Conservation (phyloP, 2,329 filamentous ascomycete genomes). For the Neonectria neomacrospora region DNA sequence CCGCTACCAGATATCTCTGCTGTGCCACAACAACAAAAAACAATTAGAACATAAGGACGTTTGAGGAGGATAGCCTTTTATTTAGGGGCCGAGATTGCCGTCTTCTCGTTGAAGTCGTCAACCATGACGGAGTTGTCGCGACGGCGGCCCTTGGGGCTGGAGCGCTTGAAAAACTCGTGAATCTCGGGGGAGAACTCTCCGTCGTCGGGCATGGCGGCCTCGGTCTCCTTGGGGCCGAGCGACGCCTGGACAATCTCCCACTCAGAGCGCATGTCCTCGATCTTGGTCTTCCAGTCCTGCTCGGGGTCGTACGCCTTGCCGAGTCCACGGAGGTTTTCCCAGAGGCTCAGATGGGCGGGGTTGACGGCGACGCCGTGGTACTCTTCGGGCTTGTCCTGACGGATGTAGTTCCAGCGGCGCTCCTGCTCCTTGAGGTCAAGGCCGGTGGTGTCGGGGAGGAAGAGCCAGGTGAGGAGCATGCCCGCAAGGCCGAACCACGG, state of each 20-base stretch:
- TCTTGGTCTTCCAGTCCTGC: constrained; percentile 83
- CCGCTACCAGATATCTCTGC: constrained; percentile 19
- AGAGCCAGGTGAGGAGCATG: constrained; percentile 83
- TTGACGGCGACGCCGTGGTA: constrained; percentile 96
- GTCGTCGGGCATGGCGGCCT: constrained; percentile 56
- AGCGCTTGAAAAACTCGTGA: constrained; percentile 64
- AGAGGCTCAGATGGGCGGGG: constrained; percentile 85
- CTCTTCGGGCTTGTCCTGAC: constrained; percentile 77
- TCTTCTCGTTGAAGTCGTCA: constrained; percentile 47
- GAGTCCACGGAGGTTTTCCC: constrained; percentile 83
- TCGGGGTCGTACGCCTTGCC: constrained; percentile 87
- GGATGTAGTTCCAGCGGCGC: constrained; percentile 89
- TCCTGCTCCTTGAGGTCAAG: constrained; percentile 98
- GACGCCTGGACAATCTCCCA: constrained; percentile 65
- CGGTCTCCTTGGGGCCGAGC: constrained; percentile 61
- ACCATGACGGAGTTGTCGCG: constrained; percentile 40
- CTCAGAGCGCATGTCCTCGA: constrained; percentile 79
- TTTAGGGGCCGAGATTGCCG: constrained; percentile 33
- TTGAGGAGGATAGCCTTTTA: constrained; percentile 1
- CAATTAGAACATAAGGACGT: constrained; percentile 3
- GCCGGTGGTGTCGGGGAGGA: constrained; percentile 96
- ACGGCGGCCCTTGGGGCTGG: constrained; percentile 46
- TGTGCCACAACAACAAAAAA: constrained; percentile 5
- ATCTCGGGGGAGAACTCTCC: constrained; percentile 65
- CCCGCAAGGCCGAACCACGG: constrained; percentile 95